Percentiles rank a stretch among this genome's conserved stretches.
phyloP scores from a whole-genome alignment of 2,329 filamentous ascomycete species.

The Colletotrichum sp. region DNA sequence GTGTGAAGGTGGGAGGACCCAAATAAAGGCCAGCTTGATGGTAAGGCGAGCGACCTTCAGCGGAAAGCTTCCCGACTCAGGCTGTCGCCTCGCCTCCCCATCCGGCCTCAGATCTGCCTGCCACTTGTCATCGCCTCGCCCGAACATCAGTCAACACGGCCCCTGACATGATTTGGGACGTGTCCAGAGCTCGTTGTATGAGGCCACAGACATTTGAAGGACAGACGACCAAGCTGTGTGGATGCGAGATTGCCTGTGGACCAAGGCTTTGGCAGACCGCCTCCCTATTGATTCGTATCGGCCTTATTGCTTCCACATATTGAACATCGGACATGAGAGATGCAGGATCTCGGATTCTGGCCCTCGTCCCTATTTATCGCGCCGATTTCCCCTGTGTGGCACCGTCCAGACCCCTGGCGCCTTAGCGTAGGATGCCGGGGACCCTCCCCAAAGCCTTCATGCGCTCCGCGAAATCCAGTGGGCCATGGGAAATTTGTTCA shows the following conservation, averaged over 20 bases:
- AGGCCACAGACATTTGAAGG: not conserved
- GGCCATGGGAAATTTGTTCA: constrained; percentile 18
- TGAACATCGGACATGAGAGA: not conserved
- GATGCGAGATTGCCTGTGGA: not conserved
- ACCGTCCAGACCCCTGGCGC: constrained; percentile 3
- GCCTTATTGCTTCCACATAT: not conserved
- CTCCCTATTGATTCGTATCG: not conserved
- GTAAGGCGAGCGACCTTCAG: not conserved
- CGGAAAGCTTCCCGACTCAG: constrained; percentile 6
- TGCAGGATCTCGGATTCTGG: not conserved
- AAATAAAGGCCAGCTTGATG: not conserved
- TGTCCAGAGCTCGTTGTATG: not conserved
- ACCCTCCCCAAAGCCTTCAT: constrained; percentile 15
- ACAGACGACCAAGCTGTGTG: not conserved
- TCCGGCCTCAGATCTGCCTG: not conserved
- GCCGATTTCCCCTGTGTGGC: not conserved
- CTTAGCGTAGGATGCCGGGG: constrained; percentile 4
- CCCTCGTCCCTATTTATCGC: not conserved
- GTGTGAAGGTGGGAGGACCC: not conserved
- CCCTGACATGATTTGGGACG: not conserved
- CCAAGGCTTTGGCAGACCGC: not conserved
- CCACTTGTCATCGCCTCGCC: not conserved
- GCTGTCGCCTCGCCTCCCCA: not conserved
- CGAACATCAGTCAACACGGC: not conserved
- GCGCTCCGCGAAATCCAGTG: constrained; percentile 22